A percentile compares a stretch with the other conserved stretches of the same genome.
phyloP scores from a whole-genome alignment of 2,329 filamentous ascomycete species.

The Thelonectria rubi region DNA sequence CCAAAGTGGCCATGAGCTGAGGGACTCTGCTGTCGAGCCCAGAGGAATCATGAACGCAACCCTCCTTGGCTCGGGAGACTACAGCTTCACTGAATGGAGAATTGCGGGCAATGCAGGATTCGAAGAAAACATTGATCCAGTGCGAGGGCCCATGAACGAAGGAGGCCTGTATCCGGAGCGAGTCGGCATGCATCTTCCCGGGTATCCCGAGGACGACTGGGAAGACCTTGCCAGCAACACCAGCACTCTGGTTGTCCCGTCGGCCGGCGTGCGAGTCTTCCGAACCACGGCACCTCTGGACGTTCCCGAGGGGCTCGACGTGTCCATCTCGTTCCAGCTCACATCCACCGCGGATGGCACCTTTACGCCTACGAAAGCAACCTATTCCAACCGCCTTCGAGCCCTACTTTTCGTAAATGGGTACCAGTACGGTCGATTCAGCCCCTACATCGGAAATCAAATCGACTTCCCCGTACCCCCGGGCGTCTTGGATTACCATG shows the following conservation, averaged over 20 bases:
- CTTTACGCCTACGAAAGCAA: slow-evolving; percentile 44
- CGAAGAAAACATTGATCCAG: slow-evolving; percentile 62
- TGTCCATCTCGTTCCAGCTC: slow-evolving; percentile 64
- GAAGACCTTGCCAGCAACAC: slow-evolving; percentile 36
- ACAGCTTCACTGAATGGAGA: slow-evolving; percentile 63
- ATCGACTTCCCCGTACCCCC: slow-evolving; percentile 67
- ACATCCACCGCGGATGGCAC: slow-evolving; percentile 54
- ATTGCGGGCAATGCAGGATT: slow-evolving; percentile 64
- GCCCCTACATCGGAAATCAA: slow-evolving; percentile 69
- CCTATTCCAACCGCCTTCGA: slow-evolving; percentile 52
- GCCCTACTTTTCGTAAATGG: slow-evolving; percentile 71
- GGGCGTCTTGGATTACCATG: slow-evolving; percentile 65
- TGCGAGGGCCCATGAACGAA: slow-evolving; percentile 65
- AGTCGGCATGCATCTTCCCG: slow-evolving; percentile 66
- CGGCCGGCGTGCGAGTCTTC: slow-evolving; percentile 65
- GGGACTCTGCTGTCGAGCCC: slow-evolving; percentile 56
- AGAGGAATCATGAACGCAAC: slow-evolving; percentile 63
- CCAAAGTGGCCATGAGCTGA: slow-evolving; percentile 67
- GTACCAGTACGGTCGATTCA: slow-evolving; percentile 69
- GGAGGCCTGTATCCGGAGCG: slow-evolving; percentile 67
- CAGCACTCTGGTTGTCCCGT: slow-evolving; percentile 53
- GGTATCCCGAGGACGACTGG: slow-evolving; percentile 61
- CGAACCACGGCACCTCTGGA: slow-evolving; percentile 60
- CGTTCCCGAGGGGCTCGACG: slow-evolving; percentile 61
- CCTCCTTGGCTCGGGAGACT: slow-evolving; percentile 51